Evolutionary conservation across 1,284 basidiomycete species (phyloP).

Genomic region (Abortiporus biennis): DNA sequence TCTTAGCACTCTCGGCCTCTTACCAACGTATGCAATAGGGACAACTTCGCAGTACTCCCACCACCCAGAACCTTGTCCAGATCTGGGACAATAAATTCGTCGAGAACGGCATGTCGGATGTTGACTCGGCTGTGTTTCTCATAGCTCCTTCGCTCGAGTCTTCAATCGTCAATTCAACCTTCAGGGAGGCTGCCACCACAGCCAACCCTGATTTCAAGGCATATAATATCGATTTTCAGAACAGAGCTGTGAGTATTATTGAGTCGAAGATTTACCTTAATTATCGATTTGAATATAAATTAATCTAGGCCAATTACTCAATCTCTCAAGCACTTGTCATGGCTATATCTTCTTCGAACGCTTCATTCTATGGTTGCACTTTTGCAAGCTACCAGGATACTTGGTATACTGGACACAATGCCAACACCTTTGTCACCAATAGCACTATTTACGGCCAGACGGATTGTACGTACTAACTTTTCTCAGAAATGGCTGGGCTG

Average conservation of each 20-base stretch:
- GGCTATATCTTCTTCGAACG: constrained; percentile 55
- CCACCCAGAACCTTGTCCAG: constrained; percentile 44
- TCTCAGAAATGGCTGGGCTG: not conserved
- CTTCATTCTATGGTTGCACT: constrained; percentile 59
- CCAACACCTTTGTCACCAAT: constrained; percentile 54
- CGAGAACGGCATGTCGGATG: constrained; percentile 41
- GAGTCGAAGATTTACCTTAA: not conserved
- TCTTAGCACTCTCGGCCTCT: not conserved
- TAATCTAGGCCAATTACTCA: constrained; percentile 43
- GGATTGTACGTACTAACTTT: constrained; percentile 45
- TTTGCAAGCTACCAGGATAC: constrained; percentile 65
- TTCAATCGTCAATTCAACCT: constrained; percentile 51
- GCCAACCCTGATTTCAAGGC: constrained; percentile 55
- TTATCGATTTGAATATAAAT: not conserved
- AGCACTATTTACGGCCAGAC: constrained; percentile 58
- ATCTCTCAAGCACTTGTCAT: constrained; percentile 57
- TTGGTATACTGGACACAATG: constrained; percentile 56
- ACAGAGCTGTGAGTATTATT: constrained; percentile 45
- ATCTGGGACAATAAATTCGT: constrained; percentile 45
- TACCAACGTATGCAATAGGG: constrained; percentile 30
- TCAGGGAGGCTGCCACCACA: constrained; percentile 44
- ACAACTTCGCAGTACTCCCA: constrained; percentile 38
- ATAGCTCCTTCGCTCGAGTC: constrained; percentile 44
- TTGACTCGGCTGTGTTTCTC: constrained; percentile 45
- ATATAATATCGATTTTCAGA: constrained; percentile 65